Evolutionary conservation across 2,329 filamentous ascomycete genomes (phyloP).

Genomic region (Cercospora nicotianae): DNA sequence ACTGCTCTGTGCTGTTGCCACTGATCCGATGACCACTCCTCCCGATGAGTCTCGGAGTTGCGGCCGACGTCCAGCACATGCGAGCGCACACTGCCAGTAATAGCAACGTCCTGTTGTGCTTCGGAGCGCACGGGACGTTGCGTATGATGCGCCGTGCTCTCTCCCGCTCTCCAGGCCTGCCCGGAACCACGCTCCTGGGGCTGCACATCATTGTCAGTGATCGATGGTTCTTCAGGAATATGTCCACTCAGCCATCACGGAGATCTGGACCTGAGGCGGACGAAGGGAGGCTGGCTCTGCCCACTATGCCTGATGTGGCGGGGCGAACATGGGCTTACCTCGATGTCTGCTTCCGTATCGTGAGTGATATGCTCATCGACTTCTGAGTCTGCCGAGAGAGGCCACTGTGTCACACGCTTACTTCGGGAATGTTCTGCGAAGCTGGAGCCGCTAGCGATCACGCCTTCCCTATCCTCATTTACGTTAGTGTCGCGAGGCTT

Average conservation of each 20-base stretch:
- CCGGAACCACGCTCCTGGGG: neutral
- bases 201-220: neutral
- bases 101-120: neutral
- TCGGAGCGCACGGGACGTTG: neutral
- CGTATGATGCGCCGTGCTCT: neutral
- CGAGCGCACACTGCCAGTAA: neutral
- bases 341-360: neutral
- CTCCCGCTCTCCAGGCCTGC: neutral
- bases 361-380: neutral
- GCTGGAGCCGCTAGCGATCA: neutral
- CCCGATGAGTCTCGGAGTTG: neutral
- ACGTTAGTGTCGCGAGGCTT: neutral
- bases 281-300: neutral
- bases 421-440: neutral
- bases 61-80: neutral
- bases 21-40: neutral
- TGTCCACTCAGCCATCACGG: neutral
- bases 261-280: neutral
- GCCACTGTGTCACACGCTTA: neutral
- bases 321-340: neutral
- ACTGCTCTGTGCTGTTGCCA: neutral
- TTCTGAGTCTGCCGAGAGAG: neutral
- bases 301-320: neutral
- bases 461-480: neutral
- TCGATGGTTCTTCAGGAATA: neutral